Percentiles rank a stretch among this genome's conserved stretches.
Conservation (phyloP, 192 early-diverging fungal species). For the Spinellus fusiger region DNA sequence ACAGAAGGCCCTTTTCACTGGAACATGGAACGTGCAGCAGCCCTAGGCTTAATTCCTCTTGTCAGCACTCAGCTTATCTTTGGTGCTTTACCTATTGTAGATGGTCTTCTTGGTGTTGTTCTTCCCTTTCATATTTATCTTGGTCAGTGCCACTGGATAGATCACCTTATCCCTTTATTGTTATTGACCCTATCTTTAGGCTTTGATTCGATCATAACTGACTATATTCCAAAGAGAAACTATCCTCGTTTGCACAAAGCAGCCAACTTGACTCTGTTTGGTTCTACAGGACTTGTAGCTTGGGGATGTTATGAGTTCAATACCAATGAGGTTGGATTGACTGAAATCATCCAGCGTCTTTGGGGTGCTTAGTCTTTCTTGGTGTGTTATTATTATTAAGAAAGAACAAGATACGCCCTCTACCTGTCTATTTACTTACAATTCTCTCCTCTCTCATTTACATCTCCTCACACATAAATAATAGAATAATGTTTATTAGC, state of each 20-base stretch:
- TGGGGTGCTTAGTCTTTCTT: slow-evolving; percentile 74
- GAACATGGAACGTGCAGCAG: slow-evolving; percentile 85
- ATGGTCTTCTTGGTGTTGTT: slow-evolving; percentile 85
- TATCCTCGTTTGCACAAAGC: slow-evolving; percentile 58
- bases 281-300: slow-evolving; percentile 62
- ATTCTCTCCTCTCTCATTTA: too few relatives aligned
- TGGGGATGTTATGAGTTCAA: slow-evolving; percentile 93
- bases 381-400: too few relatives aligned
- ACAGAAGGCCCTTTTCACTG: slow-evolving; percentile 86
- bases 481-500: background rate
- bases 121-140: slow-evolving; percentile 86
- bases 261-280: slow-evolving; percentile 58
- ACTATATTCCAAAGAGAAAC: slow-evolving; percentile 77
- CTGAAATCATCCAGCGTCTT: slow-evolving; percentile 72
- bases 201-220: slow-evolving; percentile 48
- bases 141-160: slow-evolving; percentile 29
- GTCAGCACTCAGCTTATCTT: slow-evolving; percentile 65
- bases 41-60: slow-evolving; percentile 67
- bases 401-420: too few relatives aligned
- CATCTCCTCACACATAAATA: background rate
- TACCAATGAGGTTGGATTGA: slow-evolving; percentile 92
- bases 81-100: slow-evolving; percentile 81
- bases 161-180: background rate
- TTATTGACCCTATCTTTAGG: background rate
- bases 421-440: too few relatives aligned